Evolutionary conservation across 306 rosid genomes (phyloP).

Genomic region (Cicer cuneatum): DNA sequence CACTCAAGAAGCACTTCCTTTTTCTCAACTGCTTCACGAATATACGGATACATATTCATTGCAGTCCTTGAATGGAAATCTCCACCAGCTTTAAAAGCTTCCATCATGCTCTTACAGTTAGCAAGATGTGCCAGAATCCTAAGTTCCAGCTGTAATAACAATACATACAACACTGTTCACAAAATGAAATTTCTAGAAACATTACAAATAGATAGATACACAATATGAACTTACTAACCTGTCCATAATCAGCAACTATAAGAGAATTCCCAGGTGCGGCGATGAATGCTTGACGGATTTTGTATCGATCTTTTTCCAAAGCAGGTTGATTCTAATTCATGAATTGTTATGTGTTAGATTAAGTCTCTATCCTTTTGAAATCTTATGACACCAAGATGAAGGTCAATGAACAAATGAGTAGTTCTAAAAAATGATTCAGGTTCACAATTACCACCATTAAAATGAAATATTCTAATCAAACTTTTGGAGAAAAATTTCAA

Average conservation of each 20-base stretch:
- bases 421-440: slow-evolving; percentile 8
- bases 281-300: slow-evolving; percentile 92
- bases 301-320: slow-evolving; percentile 93
- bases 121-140: slow-evolving; percentile 98
- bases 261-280: slow-evolving; percentile 94
- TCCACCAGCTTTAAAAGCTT: slow-evolving; percentile 93
- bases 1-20: slow-evolving; percentile 90
- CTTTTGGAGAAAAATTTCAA: slow-evolving; percentile 1
- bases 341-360: slow-evolving; percentile 33
- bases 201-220: slow-evolving; percentile 31
- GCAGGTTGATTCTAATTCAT: slow-evolving; percentile 92
- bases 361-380: slow-evolving; percentile 23
- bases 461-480: slow-evolving; percentile 36
- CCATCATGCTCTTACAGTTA: slow-evolving; percentile 92
- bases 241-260: slow-evolving; percentile 97
- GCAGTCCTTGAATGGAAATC: slow-evolving; percentile 99
- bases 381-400: slow-evolving; percentile 8
- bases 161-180: slow-evolving; percentile 48
- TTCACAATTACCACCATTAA: slow-evolving; percentile 24
- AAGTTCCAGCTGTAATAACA: slow-evolving; percentile 85
- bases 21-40: slow-evolving; percentile 79
- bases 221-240: slow-evolving; percentile 60
- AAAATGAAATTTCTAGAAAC: slow-evolving; percentile 28
- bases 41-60: slow-evolving; percentile 95
- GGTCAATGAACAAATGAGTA: slow-evolving; percentile 14